Base-by-base conservation (phyloP, 768 basidiomycete species). In the Leccinum fibrillosum region DNA sequence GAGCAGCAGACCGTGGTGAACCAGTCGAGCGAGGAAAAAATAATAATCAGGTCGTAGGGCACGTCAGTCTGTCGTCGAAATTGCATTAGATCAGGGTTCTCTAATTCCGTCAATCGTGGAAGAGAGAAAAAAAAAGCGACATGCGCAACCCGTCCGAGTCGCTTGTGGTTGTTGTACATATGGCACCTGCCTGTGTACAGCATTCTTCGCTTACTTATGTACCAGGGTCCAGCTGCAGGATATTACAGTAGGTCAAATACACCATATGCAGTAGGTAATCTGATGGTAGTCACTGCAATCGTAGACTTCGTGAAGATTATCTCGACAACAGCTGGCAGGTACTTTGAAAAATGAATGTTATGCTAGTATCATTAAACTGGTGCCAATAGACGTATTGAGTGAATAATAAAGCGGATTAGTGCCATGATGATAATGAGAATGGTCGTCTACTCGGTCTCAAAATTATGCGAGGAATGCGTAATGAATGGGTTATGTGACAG, bases 401-500 rank as follows among this genome's bases (percentile, higher is more conserved):
- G 71, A 68, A 72, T 72, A 70, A 63, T 72, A 70, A 63, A 60
- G 60, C 55, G 57, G 51, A 69, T 73, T 72, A 72, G 69, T 61
- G 60, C 62, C 67, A 61, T 73, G 63, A 66, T 56, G 61, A 71
- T 69, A 64, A 59, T 65, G 55, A 62, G 49, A 55, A 50, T 55
- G 62, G 52, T 57, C 64, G 61, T 74, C 69, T 74, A 72, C 58
- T 62, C 64, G 52, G 65, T 56, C 44, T 64, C 62, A 62, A 69
- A 63, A 71, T 74, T 71, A 70, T 72, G 71, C 55, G 64, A 68
- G 54, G 54, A 44, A 54, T 72, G 72, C 62, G 72, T 72, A 70
- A 69, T 64, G 73, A 74, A 69, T 48, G 47, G 66, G 66, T 59
- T 74, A 75, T 70, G 72, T 70, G 72, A 77, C 72, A 78, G 69